phyloP scores from a whole-genome alignment of 2,329 filamentous ascomycete genomes.

The Aspergillus tanneri region DNA sequence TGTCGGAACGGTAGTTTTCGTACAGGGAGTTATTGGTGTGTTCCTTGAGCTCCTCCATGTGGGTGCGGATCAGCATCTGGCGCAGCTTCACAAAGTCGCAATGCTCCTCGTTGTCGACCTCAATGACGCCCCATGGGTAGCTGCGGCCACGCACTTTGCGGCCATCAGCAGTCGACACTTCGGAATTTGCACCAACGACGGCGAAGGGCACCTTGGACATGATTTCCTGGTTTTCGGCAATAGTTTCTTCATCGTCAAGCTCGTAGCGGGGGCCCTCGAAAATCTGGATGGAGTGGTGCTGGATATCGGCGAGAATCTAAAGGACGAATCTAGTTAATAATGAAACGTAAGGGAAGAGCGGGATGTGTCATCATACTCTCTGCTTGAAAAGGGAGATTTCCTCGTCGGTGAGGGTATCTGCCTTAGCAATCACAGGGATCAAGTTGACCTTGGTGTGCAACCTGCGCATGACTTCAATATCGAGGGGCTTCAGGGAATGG shows the following conservation, averaged over 20 bases:
- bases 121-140: constrained; percentile 98
- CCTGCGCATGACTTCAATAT: constrained; percentile 99
- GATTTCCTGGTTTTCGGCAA: constrained; percentile 99
- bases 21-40: constrained; percentile 99
- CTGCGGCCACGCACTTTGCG: constrained; percentile 93
- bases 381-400: constrained; percentile 94
- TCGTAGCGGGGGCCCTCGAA: constrained; percentile 98
- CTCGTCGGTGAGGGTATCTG: constrained; percentile 95
- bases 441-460: constrained; percentile 99
- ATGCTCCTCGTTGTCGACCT: constrained; percentile 99
- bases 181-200: constrained; percentile 93
- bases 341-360: background rate
- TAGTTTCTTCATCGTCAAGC: constrained; percentile 98
- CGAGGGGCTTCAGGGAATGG: constrained; percentile 95
- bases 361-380: constrained; percentile 69
- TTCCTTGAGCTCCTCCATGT: constrained; percentile 99
- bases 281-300: constrained; percentile 96
- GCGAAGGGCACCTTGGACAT: constrained; percentile 99
- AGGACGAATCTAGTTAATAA: constrained; percentile 24
- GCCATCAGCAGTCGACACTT: constrained; percentile 87
- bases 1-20: constrained; percentile 99
- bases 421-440: constrained; percentile 98
- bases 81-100: constrained; percentile 99
- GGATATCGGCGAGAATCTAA: constrained; percentile 94
- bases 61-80: constrained; percentile 99